Evolutionary conservation across 148 eudicot species (phyloP).

Genomic region (Heliamphora exappendiculata): DNA sequence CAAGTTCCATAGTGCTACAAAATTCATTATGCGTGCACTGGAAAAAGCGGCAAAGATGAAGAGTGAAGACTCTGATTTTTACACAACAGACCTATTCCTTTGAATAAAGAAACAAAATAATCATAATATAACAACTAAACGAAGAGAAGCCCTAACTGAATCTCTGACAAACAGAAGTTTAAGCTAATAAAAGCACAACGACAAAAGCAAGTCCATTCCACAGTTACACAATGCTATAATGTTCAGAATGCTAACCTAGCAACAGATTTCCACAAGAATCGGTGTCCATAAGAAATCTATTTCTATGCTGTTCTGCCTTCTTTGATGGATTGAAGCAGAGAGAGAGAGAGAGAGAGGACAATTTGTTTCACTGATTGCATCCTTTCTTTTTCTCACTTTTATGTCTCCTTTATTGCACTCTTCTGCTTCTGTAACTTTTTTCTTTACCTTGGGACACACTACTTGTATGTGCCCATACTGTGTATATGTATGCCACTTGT

Average conservation of each 20-base stretch:
- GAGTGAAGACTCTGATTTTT: neutral
- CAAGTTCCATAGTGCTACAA: neutral
- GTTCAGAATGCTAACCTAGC: neutral
- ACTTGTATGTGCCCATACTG: neutral
- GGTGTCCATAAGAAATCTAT: too few species aligned
- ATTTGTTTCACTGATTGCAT: too few species aligned
- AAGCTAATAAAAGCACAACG: neutral
- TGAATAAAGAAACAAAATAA: too few species aligned
- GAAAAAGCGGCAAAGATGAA: neutral
- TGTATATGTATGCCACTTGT: too few species aligned
- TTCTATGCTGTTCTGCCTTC: too few species aligned
- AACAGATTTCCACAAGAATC: neutral
- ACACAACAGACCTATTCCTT: too few species aligned
- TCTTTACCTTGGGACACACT: neutral
- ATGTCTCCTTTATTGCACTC: too few species aligned
- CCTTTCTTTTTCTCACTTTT: too few species aligned
- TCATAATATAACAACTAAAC: too few species aligned
- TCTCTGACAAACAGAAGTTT: neutral
- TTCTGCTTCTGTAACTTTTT: neutral
- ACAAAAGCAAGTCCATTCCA: neutral
- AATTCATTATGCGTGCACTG: neutral
- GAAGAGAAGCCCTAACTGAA: neutral
- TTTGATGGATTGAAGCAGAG: too few species aligned
- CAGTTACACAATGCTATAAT: neutral
- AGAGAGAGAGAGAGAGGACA: too few species aligned